A percentile compares a stretch with the other conserved stretches of the same genome.
Conservation (phyloP, 2,329 filamentous ascomycete genomes). For the Claviceps pazoutovae region DNA sequence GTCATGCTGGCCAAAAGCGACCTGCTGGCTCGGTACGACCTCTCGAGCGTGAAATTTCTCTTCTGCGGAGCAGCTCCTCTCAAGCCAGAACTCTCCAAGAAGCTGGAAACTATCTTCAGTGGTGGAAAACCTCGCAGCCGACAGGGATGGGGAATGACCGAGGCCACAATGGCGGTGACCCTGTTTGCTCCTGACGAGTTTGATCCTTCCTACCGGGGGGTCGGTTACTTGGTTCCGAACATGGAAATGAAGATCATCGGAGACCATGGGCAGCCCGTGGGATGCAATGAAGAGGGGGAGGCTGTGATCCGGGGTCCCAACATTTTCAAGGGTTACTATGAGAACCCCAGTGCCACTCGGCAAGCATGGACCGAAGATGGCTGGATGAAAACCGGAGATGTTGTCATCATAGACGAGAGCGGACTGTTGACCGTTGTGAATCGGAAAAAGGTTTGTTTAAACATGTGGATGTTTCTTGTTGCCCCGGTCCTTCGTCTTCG, state of each 20-base stretch:
- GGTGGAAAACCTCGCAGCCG: background rate
- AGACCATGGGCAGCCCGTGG: background rate
- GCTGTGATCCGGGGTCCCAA: background rate
- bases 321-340: background rate
- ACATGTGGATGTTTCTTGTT: too few relatives aligned
- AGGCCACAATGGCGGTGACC: slow-evolving; percentile 51
- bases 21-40: slow-evolving; percentile 48
- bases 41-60: slow-evolving; percentile 48
- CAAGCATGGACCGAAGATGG: background rate
- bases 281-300: background rate
- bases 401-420: background rate
- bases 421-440: background rate
- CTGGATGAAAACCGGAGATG: background rate
- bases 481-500: too few relatives aligned
- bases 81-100: slow-evolving; percentile 51
- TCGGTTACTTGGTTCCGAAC: slow-evolving; percentile 50
- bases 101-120: slow-evolving; percentile 32
- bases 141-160: slow-evolving; percentile 47
- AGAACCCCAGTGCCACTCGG: background rate
- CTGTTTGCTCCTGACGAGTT: slow-evolving; percentile 46
- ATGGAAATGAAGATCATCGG: slow-evolving; percentile 57
- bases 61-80: slow-evolving; percentile 67
- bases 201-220: background rate
- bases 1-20: slow-evolving; percentile 56
- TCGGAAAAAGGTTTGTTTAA: background rate